Conservation (phyloP, 2,329 filamentous ascomycete genomes). For the Pseudogymnoascus sp. region DNA sequence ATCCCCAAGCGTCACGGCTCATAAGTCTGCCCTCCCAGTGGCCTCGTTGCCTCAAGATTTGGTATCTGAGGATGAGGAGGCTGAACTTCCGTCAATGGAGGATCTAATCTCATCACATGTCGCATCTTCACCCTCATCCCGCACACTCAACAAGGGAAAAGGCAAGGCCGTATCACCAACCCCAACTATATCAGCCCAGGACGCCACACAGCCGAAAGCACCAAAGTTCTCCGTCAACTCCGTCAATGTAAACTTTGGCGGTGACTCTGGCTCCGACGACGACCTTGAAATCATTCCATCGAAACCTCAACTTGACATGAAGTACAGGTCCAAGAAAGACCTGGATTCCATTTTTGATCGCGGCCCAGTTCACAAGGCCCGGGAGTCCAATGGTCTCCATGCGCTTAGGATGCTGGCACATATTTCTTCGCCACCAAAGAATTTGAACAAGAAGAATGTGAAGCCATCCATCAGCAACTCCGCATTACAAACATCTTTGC, state of each 20-base stretch:
- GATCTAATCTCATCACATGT: slow-evolving; percentile 20
- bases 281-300: slow-evolving; percentile 54
- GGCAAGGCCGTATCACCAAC: slow-evolving; percentile 38
- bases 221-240: slow-evolving; percentile 33
- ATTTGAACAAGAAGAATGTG: slow-evolving; percentile 35
- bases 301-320: not conserved
- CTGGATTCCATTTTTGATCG: slow-evolving; percentile 63
- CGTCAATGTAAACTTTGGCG: slow-evolving; percentile 32
- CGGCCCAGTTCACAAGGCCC: slow-evolving; percentile 53
- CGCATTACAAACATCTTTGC: slow-evolving; percentile 62
- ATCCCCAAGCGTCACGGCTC: slow-evolving; percentile 19
- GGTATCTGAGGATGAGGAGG: slow-evolving; percentile 22
- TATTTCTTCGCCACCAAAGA: slow-evolving; percentile 55
- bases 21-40: slow-evolving; percentile 12
- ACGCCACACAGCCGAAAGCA: slow-evolving; percentile 34
- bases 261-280: slow-evolving; percentile 46
- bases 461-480: slow-evolving; percentile 56
- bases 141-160: slow-evolving; percentile 50
- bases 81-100: slow-evolving; percentile 35
- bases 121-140: slow-evolving; percentile 24
- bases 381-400: slow-evolving; percentile 57
- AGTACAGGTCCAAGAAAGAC: slow-evolving; percentile 36
- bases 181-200: slow-evolving; percentile 18
- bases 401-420: slow-evolving; percentile 69
- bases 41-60: not conserved